Percentiles rank a stretch among this genome's conserved stretches.
phyloP scores from a whole-genome alignment of 345 rosid species.

The Euphorbia lathyris region DNA sequence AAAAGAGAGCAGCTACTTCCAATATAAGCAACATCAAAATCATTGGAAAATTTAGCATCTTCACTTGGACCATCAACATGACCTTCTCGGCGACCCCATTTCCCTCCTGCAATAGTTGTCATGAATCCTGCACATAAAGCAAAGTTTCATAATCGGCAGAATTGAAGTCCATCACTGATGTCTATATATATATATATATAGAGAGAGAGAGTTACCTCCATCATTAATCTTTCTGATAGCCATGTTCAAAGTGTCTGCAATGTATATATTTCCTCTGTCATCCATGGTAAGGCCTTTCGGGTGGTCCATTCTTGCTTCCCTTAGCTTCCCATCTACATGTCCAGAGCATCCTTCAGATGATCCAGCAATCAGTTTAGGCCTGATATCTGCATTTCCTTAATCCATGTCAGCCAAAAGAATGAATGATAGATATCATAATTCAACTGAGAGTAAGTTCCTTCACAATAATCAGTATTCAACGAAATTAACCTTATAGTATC shows the following conservation, averaged over 20 bases:
- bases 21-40: conserved; percentile 72
- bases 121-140: conserved; percentile 52
- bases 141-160: no score
- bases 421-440: background rate
- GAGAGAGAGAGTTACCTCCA: conserved; percentile 20
- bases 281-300: conserved; percentile 31
- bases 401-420: conserved; percentile 1
- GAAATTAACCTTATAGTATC: no score
- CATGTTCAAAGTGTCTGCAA: conserved; percentile 35
- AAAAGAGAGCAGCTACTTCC: conserved; percentile 81
- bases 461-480: no score
- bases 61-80: conserved; percentile 77
- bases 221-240: conserved; percentile 32
- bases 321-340: conserved; percentile 33
- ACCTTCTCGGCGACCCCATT: conserved; percentile 61
- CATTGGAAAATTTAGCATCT: conserved; percentile 81
- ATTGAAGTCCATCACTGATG: background rate
- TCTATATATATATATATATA: no score
- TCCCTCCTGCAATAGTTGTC: conserved; percentile 86
- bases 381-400: conserved; percentile 26
- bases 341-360: conserved; percentile 31
- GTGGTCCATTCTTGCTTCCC: conserved; percentile 32
- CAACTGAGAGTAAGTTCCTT: background rate
- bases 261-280: conserved; percentile 28
- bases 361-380: conserved; percentile 32